These are phyloP conservation scores for Botrytis byssoidea DNA, from an alignment of 2,329 filamentous ascomycete species.

Conservation along the genomic window DNA sequence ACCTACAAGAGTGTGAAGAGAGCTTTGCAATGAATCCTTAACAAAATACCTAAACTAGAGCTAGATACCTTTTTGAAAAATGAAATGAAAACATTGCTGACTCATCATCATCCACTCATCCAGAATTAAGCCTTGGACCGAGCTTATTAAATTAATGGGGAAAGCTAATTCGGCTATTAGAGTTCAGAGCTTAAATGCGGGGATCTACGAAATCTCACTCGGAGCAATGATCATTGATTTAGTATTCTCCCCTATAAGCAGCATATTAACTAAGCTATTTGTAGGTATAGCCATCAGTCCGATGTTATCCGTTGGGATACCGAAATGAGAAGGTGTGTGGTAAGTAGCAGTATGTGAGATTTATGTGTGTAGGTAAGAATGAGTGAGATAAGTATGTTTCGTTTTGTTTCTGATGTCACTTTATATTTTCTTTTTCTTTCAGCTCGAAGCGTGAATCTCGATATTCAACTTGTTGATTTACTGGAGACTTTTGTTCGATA, in stretches of 20 bases:
- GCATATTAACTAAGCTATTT: not conserved
- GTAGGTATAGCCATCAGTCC: not conserved
- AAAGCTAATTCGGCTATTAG: not conserved
- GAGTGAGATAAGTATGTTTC: not conserved
- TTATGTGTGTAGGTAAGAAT: not conserved
- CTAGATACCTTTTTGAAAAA: not conserved
- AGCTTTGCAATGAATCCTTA: not conserved
- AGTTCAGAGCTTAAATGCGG: not conserved
- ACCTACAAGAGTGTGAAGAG: not conserved
- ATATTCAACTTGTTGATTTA: not conserved
- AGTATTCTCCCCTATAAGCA: not conserved
- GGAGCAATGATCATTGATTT: not conserved
- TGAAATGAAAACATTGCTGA: not conserved
- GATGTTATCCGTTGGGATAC: not conserved
- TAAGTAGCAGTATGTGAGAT: not conserved
- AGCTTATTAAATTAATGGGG: not conserved
- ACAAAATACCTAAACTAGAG: not conserved
- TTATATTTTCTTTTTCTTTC: not conserved
- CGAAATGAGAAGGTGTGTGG: not conserved
- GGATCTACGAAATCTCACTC: not conserved
- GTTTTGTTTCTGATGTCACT: not conserved
- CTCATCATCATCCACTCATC: not conserved
- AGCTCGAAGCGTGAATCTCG: not conserved
- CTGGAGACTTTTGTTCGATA: not conserved
- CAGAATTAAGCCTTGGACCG: not conserved